Base-by-base conservation (phyloP, 2,329 filamentous ascomycete species). In the Pseudocercospora cruenta region DNA sequence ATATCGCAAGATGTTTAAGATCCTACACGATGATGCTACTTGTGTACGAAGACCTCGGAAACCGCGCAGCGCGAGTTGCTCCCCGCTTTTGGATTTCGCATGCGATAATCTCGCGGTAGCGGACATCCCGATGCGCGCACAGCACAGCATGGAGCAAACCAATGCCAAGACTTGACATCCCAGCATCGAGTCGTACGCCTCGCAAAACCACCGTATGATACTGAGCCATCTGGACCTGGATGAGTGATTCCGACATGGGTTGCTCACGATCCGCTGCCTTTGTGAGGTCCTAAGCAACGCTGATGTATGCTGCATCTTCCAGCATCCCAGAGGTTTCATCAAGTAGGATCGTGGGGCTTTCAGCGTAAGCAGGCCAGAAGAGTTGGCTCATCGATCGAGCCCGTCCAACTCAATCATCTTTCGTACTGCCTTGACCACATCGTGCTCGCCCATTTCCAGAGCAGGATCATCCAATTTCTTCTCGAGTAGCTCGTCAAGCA, bases 361-460 rank as follows among this genome's bases (percentile, higher is more conserved):
- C 36, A 3, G 47, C 6, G 12, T 12, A 24, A 21, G n/a, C 19
- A 21, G 12, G 47, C 22, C 22, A n/a, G 47, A 22, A 12, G 19
- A 26, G 47, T 12, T 16, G 21, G 21, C 19, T 71, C 65, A 79
- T 39, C 75, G 66, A 64, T 79, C 77, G 61, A 79, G 64, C 4
- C 95, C 95, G 81, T 98, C 93, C 73, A 96, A 85, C 80, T 97
- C 92, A 73, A 98, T 90, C 79, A 98, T 83, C 79, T 87, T 89
- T 71, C 88, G 87, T 62, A 97, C 94, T 68, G 92, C 80, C 74
- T 85, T 87, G 66, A 98, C 91, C 26, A 97, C 88, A 72, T 90
- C 88, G 65, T 84, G 86, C 53, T 76, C 80, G 19, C 62, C 73
- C 66, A 77, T 64, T 7, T 75, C 73, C 58, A 76, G 49, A 14